A percentile compares a stretch with the other conserved stretches of the same genome.
phyloP scores from a whole-genome alignment of 768 basidiomycete genomes.

The Hirschioporus abietinus region DNA sequence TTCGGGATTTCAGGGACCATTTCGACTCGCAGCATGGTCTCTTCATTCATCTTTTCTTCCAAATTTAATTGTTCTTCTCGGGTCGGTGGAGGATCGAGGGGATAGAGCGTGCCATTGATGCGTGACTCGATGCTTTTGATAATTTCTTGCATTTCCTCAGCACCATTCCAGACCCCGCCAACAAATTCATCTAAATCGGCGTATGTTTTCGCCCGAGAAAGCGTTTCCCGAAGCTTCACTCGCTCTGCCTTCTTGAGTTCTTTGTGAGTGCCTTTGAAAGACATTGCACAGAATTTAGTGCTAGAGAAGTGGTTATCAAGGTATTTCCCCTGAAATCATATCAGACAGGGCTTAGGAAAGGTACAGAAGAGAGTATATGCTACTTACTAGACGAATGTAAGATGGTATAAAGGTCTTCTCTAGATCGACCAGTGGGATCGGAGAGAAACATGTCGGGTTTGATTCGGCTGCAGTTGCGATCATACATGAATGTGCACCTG shows the following conservation, averaged over 20 bases:
- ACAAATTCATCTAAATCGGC: conserved; percentile 47
- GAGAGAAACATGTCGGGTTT: conserved; percentile 85
- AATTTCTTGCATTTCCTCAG: conserved; percentile 55
- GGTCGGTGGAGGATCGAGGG: background rate
- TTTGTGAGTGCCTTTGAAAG: conserved; percentile 68
- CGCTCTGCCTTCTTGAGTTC: conserved; percentile 54
- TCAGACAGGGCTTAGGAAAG: conserved; percentile 2
- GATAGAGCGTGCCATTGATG: background rate
- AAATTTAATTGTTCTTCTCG: background rate
- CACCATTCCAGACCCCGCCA: conserved; percentile 48
- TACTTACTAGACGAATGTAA: conserved; percentile 65
- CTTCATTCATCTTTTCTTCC: background rate
- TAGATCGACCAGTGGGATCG: conserved; percentile 60
- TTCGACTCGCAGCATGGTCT: background rate
- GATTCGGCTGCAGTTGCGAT: conserved; percentile 92
- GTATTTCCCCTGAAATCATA: conserved; percentile 53
- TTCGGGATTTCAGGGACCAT: background rate
- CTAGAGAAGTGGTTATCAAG: conserved; percentile 75
- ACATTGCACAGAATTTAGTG: conserved; percentile 83
- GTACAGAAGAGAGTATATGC: conserved; percentile 12
- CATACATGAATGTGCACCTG: conserved; percentile 90
- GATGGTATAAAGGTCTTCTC: conserved; percentile 64
- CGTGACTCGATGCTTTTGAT: conserved; percentile 43
- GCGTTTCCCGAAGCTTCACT: conserved; percentile 44
- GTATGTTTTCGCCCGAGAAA: conserved; percentile 61